phyloP scores from a whole-genome alignment of 2,329 filamentous ascomycete species.

The Scopulariopsis brevicaulis region DNA sequence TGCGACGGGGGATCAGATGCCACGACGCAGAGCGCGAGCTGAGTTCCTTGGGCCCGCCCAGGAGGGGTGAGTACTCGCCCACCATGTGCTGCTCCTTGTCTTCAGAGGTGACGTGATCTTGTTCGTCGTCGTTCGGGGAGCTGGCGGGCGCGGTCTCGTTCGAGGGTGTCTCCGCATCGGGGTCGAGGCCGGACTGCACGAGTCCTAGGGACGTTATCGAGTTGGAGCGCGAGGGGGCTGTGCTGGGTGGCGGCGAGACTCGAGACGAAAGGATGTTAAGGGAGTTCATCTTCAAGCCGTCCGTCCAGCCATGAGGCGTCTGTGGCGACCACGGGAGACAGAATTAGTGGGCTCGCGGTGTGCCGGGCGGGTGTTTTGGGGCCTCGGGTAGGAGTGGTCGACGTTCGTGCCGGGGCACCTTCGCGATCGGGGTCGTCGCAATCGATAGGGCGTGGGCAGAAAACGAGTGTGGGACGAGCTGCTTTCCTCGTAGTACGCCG shows the following conservation, averaged over 20 bases:
- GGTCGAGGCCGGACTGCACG: constrained; percentile 20
- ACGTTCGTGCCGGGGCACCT: not conserved
- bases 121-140: constrained; percentile 20
- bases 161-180: constrained; percentile 4
- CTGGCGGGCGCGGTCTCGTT: not conserved
- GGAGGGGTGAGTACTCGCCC: constrained; percentile 58
- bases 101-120: constrained; percentile 22
- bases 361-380: not conserved
- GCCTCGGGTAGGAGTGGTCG: not conserved
- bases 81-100: constrained; percentile 8
- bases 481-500: not conserved
- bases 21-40: constrained; percentile 22
- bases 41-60: constrained; percentile 20
- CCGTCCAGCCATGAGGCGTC: constrained; percentile 40
- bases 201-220: constrained; percentile 43
- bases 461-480: not conserved
- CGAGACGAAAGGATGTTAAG: constrained; percentile 86
- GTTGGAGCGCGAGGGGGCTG: constrained; percentile 46
- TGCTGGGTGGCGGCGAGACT: constrained; percentile 53
- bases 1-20: constrained; percentile 51
- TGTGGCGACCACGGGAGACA: not conserved
- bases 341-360: not conserved
- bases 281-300: constrained; percentile 69
- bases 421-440: not conserved
- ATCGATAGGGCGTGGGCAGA: not conserved